These are phyloP conservation scores for Aphanomyces invadans DNA, from an alignment of 352 stramenopile species.

Conservation along the genomic window DNA sequence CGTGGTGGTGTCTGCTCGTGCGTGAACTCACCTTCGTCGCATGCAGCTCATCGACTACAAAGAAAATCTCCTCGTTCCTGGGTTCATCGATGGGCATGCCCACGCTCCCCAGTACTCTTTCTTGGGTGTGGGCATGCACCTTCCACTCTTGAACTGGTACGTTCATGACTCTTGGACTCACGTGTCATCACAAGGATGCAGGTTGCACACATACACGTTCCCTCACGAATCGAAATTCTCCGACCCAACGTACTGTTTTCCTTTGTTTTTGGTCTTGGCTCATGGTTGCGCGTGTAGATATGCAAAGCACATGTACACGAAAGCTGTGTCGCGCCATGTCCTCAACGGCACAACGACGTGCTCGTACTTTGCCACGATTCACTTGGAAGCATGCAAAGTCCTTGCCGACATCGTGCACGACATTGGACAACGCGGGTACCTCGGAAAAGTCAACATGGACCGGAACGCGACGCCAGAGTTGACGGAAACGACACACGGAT, in stretches of 20 bases:
- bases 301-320: constrained; percentile 79
- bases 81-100: constrained; percentile 91
- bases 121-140: constrained; percentile 89
- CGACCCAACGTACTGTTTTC: constrained; percentile 34
- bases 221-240: constrained; percentile 83
- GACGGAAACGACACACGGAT: constrained; percentile 78
- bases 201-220: constrained; percentile 91
- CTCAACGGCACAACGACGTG: constrained; percentile 89
- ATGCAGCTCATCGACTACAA: constrained; percentile 53
- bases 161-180: not conserved
- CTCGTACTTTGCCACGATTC: constrained; percentile 91
- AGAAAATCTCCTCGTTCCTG: constrained; percentile 82
- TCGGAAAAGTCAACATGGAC: constrained; percentile 97
- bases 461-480: constrained; percentile 80
- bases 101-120: constrained; percentile 93
- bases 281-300: not conserved
- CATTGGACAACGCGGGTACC: constrained; percentile 82
- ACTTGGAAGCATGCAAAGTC: constrained; percentile 86
- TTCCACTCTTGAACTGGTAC: constrained; percentile 87
- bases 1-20: not conserved
- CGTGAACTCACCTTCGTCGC: not conserved
- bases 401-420: constrained; percentile 79
- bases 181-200: not conserved
- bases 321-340: constrained; percentile 81
- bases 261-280: not conserved